Base-by-base conservation (phyloP, 768 basidiomycete species). In the Trametes meyenii region DNA sequence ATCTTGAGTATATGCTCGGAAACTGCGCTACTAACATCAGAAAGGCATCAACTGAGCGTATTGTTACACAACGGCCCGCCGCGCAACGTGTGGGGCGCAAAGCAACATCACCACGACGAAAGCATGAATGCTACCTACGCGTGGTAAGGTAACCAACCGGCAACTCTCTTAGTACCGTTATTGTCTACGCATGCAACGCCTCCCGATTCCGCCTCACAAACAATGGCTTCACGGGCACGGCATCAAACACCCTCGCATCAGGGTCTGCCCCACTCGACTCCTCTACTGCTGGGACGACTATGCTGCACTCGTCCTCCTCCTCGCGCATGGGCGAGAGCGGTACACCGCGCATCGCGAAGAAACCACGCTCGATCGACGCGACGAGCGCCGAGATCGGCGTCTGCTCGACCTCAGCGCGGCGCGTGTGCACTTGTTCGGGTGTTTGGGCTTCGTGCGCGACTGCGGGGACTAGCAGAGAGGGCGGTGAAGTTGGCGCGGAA, bases 371-470 rank as follows among this genome's bases (percentile, higher is more conserved):
- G 57, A 90, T 90, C 2, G 86, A 69, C 50, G 69, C 67, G 23
- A 76, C 68, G 33, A 90, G 79, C 10, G 83, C 76, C 7, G 88
- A 88, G 50, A 90, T 90, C 2, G 88, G 88, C 33, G 88, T 89
- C 62, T 75, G 67, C 56, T 62, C 66, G 29, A 67, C 61, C 23
- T 43, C 49, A 13, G 40, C 29, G 23, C 39, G 44, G 35, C 26
- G 53, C 39, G 14, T 43, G 44, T 36, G 57, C 45, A 43, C 56
- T 46, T 58, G 51, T 19, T 58, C 50, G 16, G 52, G 40, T 23
- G 57, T 58, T 40, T 42, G 57, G 5, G 42, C 57, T 33, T 44
- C 50, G 10, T 39, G 36, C 17, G 35, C 35, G 7, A 29, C 16
- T 10, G 10, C 19, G 35, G 50, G n/a, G 19, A 39, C 16, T 19